Conservation (phyloP, 441 rosid species). For the Euphorbia corollata region DNA sequence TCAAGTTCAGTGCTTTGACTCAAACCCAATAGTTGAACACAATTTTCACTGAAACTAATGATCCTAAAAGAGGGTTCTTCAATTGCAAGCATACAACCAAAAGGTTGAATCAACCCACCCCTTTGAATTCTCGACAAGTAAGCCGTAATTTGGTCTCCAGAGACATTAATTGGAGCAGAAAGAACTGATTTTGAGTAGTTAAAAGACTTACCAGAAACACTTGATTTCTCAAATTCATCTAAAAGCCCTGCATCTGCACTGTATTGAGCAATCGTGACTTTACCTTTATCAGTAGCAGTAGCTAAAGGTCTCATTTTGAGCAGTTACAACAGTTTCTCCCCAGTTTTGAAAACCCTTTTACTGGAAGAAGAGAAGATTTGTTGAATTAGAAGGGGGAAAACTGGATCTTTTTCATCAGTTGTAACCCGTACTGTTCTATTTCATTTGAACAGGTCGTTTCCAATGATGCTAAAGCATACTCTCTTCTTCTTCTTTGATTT, state of each 20-base stretch:
- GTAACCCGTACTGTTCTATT: constrained; percentile 22
- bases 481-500: not conserved
- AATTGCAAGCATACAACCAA: constrained; percentile 67
- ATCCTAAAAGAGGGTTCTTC: constrained; percentile 53
- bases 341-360: constrained; percentile 15
- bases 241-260: constrained; percentile 64
- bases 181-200: constrained; percentile 60
- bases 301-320: constrained; percentile 32
- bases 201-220: constrained; percentile 55
- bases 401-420: constrained; percentile 23
- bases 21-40: constrained; percentile 44
- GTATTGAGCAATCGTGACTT: constrained; percentile 46
- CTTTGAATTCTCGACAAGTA: constrained; percentile 61
- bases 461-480: not conserved
- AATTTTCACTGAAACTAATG: constrained; percentile 59
- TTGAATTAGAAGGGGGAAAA: not conserved
- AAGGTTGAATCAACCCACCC: constrained; percentile 68
- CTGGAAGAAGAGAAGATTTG: not conserved
- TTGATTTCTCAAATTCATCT: constrained; percentile 64
- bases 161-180: constrained; percentile 38
- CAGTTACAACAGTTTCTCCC: not conserved
- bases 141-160: constrained; percentile 58
- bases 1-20: constrained; percentile 19
- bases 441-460: constrained; percentile 11
- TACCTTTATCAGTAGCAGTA: constrained; percentile 20